These are phyloP conservation scores for Eragrostis curvula DNA, from an alignment of 176 grass and related monocot species.

Conservation along the genomic window DNA sequence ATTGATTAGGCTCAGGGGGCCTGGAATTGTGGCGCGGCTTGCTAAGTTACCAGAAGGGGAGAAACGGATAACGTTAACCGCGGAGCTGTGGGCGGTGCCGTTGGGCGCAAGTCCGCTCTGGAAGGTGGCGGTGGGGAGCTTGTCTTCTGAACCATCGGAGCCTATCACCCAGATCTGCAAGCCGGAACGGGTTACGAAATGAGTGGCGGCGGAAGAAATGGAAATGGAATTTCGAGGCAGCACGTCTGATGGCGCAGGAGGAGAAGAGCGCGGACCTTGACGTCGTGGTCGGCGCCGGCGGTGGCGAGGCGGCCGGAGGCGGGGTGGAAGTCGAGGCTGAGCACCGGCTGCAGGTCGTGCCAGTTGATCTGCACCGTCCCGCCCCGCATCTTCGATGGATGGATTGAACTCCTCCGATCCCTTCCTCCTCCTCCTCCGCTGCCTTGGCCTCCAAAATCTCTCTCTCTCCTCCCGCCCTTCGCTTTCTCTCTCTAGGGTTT, in stretches of 20 bases:
- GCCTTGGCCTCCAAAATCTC: neutral
- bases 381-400: slow-evolving; percentile 62
- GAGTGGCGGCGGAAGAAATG: neutral
- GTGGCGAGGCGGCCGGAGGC: slow-evolving; percentile 80
- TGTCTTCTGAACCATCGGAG: slow-evolving; percentile 59
- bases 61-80: slow-evolving; percentile 91
- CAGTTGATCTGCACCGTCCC: slow-evolving; percentile 98
- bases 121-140: slow-evolving; percentile 77
- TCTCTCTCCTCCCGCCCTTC: neutral
- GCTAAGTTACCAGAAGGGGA: slow-evolving; percentile 73
- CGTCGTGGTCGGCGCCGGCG: slow-evolving; percentile 88
- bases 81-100: slow-evolving; percentile 76
- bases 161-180: slow-evolving; percentile 75
- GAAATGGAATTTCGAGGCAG: neutral
- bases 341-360: slow-evolving; percentile 93
- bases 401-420: neutral
- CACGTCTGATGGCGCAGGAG: too few relatives aligned
- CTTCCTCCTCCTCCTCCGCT: neutral
- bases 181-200: slow-evolving; percentile 9
- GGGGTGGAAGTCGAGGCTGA: slow-evolving; percentile 98
- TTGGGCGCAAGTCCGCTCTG: slow-evolving; percentile 73
- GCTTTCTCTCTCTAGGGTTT: slow-evolving; percentile 35
- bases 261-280: slow-evolving; percentile 58
- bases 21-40: neutral
- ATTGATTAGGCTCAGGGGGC: neutral